These are phyloP conservation scores for Diplodia corticola DNA, from an alignment of 2,329 filamentous ascomycete species.

Conservation along the genomic window DNA sequence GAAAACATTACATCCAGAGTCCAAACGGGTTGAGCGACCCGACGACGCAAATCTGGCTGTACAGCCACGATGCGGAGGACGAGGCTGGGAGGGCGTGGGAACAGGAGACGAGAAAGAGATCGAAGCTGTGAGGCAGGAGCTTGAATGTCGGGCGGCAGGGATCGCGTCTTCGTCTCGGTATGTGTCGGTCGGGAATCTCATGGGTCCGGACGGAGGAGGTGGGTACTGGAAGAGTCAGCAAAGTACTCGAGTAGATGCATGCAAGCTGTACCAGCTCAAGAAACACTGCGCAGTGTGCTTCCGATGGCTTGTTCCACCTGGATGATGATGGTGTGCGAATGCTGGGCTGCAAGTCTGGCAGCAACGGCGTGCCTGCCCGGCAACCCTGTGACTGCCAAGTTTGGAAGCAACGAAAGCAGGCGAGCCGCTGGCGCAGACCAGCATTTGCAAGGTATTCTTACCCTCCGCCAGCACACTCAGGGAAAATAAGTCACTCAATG, in stretches of 20 bases:
- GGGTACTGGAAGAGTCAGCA: background rate
- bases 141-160: background rate
- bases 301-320: no score
- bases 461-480: background rate
- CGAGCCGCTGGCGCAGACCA: no score
- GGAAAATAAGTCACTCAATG: background rate
- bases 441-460: background rate
- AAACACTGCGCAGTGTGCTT: no score
- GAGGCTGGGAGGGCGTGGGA: constrained; percentile 24
- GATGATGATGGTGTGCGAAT: background rate
- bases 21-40: constrained; percentile 10
- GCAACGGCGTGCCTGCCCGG: background rate
- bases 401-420: background rate
- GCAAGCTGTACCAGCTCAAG: no score
- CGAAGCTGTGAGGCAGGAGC: background rate
- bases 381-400: background rate
- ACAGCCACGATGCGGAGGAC: constrained; percentile 5
- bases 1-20: constrained; percentile 2
- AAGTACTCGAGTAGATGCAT: background rate
- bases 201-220: background rate
- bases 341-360: no score
- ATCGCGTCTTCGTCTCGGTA: background rate
- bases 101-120: constrained; percentile 24
- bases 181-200: background rate
- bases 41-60: constrained; percentile 13